Evolutionary conservation across 768 basidiomycete genomes (phyloP), one percentile per base, ranked within the genome.

Genomic region (Mycena albidolilacea): DNA sequence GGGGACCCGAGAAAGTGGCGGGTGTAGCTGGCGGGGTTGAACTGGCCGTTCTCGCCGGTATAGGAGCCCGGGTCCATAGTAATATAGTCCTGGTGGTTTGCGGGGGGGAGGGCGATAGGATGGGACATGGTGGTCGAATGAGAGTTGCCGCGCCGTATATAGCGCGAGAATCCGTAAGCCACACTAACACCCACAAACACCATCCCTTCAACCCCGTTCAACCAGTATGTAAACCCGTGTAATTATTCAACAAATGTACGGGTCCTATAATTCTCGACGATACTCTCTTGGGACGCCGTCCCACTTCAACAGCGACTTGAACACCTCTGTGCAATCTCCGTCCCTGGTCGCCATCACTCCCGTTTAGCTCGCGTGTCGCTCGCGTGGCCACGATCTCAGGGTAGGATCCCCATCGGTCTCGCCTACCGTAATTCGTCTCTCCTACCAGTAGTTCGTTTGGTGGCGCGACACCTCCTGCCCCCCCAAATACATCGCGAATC

Each of bases 1-100:
- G 93, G 93, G 0, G 92, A 93, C 66, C 92, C 91, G 8, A 94
- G 84, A 79, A 92, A 91, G 76, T 91, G 88, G 43, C 91, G 84
- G 39, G 90, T 89, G 83, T 91, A 93, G 0, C 90, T 90, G 5
- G 90, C 88, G 19, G 91, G 86, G 77, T 91, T 92, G 81, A 92
- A 91, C 5, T 82, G 79, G 67, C 85, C 86, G 39, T 84, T 82
- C 39, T 81, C 82, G 74, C 82, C 84, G 0, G 83, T 82, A 78
- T 87, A 90, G 0, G 90, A 91, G 76, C 89, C 88, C 21, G 82
- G 81, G 72, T 84, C 80, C 79, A 87, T 87, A 60, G 83, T 50
- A 1, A 46, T 46, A 37, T 65, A 74, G 73, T 76, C 76, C 35
- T 70, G 67, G 63, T 72, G 69, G 65, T 78, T 67, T n/a, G 78